Evolutionary conservation across 345 rosid species (phyloP).

Genomic region (Mercurialis annua): DNA sequence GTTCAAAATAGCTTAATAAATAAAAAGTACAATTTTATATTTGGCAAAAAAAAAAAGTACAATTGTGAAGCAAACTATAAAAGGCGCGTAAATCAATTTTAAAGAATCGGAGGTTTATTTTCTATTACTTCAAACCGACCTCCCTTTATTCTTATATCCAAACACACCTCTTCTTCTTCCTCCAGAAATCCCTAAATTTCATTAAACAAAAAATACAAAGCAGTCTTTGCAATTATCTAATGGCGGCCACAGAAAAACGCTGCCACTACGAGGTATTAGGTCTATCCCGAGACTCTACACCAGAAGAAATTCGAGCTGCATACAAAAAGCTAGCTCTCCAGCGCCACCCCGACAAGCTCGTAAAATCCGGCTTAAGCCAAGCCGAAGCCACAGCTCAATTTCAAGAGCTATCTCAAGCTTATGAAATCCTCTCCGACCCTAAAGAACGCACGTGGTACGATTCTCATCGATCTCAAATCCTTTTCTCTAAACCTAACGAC

Average conservation of each 20-base stretch:
- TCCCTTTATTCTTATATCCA: not conserved
- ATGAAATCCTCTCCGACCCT: conserved; percentile 84
- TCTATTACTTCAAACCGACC: not conserved
- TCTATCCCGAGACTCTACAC: conserved; percentile 44
- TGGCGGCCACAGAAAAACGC: conserved; percentile 81
- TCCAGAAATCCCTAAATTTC: not conserved
- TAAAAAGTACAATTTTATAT: no score
- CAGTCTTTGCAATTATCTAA: conserved; percentile 7
- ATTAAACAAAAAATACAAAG: not conserved
- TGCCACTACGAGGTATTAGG: conserved; percentile 88
- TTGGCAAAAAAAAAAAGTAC: no score
- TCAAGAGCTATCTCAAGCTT: conserved; percentile 85
- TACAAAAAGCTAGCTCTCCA: conserved; percentile 81
- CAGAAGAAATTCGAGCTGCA: conserved; percentile 82
- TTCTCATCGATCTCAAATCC: conserved; percentile 87
- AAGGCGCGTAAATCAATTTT: not conserved
- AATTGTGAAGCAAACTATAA: not conserved
- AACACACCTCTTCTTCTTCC: not conserved
- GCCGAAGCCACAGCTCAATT: conserved; percentile 86
- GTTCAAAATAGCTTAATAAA: no score
- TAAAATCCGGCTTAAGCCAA: conserved; percentile 67
- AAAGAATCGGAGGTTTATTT: not conserved
- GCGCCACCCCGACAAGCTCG: conserved; percentile 97
- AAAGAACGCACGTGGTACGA: conserved; percentile 95
- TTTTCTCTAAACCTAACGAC: conserved; percentile 63